Percentiles rank a stretch among this genome's conserved stretches.
Conservation (phyloP, 768 basidiomycete species). For the Lentinula aciculospora region DNA sequence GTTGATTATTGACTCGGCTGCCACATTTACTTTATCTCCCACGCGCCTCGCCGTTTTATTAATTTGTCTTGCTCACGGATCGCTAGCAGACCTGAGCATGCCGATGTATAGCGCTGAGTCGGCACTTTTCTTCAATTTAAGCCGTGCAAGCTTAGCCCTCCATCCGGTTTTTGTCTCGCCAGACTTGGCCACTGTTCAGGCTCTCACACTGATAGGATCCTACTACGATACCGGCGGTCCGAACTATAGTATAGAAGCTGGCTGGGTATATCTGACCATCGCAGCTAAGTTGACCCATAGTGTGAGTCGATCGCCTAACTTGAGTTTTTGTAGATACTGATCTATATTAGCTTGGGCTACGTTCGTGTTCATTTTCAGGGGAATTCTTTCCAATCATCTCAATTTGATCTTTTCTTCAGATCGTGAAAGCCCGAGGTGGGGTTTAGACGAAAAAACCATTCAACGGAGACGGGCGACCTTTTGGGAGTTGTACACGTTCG, state of each 20-base stretch:
- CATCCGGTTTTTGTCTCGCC: conserved; percentile 7
- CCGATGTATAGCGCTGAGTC: conserved; percentile 21
- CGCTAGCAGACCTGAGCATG: conserved; percentile 28
- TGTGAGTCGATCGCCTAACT: conserved; percentile 14
- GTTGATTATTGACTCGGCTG: background rate
- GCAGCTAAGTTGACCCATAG: conserved; percentile 27
- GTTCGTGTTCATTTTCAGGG: background rate
- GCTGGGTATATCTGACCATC: conserved; percentile 25
- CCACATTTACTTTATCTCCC: conserved; percentile 15
- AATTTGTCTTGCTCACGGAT: conserved; percentile 28
- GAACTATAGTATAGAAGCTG: conserved; percentile 20
- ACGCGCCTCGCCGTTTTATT: conserved; percentile 22
- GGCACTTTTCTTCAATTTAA: conserved; percentile 12
- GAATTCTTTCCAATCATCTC: too few species aligned
- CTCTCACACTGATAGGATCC: conserved; percentile 10
- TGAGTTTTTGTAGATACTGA: too few species aligned
- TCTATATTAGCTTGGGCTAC: background rate
- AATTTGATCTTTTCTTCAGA: conserved; percentile 20
- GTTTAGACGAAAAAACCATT: conserved; percentile 29
- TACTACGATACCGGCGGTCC: conserved; percentile 10
- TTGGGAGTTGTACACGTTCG: conserved; percentile 38
- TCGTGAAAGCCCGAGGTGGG: conserved; percentile 40
- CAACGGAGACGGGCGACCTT: conserved; percentile 40
- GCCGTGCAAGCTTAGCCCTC: conserved; percentile 11
- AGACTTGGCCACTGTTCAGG: conserved; percentile 13